Evolutionary conservation across 1,284 basidiomycete genomes (phyloP), one percentile per base, ranked within the genome.

Genomic region (Irpex rosettiformis): DNA sequence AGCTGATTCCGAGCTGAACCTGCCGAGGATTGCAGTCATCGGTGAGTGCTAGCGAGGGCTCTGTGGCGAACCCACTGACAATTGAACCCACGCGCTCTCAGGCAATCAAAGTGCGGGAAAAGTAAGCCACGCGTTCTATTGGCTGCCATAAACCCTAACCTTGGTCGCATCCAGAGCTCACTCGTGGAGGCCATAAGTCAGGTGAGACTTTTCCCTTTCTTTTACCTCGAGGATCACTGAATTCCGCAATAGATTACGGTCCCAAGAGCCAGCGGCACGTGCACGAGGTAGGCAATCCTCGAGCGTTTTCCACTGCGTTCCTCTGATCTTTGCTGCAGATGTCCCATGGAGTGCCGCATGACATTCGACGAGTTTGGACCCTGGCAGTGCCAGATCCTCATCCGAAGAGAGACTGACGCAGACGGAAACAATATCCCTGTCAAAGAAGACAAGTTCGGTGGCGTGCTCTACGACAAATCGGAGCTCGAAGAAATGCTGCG

Each of bases 111-210:
- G 83, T 47, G 84, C 85, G 0, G 89, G 89, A 0, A 91, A 91
- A 64, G 88, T 86, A 21, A 11, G 59, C 24, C 13, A 30, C 3
- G 2, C 16, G 16, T n/a, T 10, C 8, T 24, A 13, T 13, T 57
- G 18, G 22, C 40, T 18, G 24, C 25, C 40, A 13, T 1, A 8
- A 24, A 3, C 13, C 18, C 27, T 55, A 13, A 42, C 28, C 11
- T n/a, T n/a, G 6, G 22, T 37, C 7, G 8, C 16, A n/a, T 49
- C 2, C 37, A 64, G 63, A 64, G 63, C 0, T 89, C 86, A 0
- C 74, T 91, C 1, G 88, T 91, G 10, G 88, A 91, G 64, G 79
- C 86, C 0, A 88, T 91, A 30, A 88, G 84, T 16, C 86, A 86
- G 0, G 63, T 64, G 43, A 18, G 63, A 57, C 24, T 16, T 37